These are phyloP conservation scores for Ceratobasidium sp. DNA, from an alignment of 1,284 basidiomycete genomes.

Conservation along the genomic window DNA sequence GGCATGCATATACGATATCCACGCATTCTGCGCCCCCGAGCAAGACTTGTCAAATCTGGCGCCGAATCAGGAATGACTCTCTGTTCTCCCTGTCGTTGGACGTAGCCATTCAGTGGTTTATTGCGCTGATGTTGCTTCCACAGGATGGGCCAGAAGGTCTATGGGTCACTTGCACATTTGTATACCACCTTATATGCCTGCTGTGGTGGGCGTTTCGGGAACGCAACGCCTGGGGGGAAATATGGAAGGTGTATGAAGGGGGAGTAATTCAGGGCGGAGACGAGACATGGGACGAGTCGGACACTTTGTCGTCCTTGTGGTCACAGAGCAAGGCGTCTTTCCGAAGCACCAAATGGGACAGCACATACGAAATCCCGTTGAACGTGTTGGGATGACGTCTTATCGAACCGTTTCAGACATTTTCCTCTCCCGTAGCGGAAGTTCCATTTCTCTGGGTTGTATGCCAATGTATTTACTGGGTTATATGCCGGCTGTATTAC, in stretches of 20 bases:
- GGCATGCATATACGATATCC: slow-evolving; percentile 26
- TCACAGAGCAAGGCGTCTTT: slow-evolving; percentile 10
- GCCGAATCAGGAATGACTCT: background rate
- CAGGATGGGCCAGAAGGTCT: background rate
- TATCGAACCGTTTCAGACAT: background rate
- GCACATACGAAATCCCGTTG: background rate
- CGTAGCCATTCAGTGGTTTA: slow-evolving; percentile 19
- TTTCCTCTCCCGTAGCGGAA: too few species aligned
- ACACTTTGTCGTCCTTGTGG: background rate
- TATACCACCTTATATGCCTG: background rate
- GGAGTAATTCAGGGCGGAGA: background rate
- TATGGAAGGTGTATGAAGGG: slow-evolving; percentile 23
- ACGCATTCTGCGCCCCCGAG: background rate
- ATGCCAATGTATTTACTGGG: background rate
- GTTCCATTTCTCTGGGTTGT: too few species aligned
- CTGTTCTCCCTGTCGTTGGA: slow-evolving; percentile 19
- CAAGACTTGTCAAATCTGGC: background rate
- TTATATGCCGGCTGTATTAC: background rate
- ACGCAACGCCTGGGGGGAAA: slow-evolving; percentile 9
- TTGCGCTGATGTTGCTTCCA: slow-evolving; percentile 7
- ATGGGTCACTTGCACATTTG: slow-evolving; percentile 1
- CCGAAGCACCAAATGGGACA: background rate
- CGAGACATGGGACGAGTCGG: slow-evolving; percentile 4
- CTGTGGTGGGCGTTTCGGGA: background rate
- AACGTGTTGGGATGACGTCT: background rate